phyloP scores from a whole-genome alignment of 228 moss, liverwort and hornwort species.

The Sphagnum fallax region DNA sequence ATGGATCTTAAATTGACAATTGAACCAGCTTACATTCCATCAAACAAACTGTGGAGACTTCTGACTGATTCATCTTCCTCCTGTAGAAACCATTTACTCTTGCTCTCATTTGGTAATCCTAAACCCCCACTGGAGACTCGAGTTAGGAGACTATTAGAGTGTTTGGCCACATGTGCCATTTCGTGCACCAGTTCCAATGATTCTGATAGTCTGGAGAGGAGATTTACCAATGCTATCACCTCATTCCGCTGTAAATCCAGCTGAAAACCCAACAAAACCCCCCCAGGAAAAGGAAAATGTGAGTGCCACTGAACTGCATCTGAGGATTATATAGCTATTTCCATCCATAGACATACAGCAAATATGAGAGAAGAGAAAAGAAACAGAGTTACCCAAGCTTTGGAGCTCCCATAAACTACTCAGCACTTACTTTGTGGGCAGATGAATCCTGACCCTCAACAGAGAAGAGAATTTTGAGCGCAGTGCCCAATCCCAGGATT shows the following conservation, averaged over 20 bases:
- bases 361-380: too few relatives aligned
- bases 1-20: too few relatives aligned
- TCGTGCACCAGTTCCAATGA: slow-evolving; percentile 37
- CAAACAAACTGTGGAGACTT: slow-evolving; percentile 52
- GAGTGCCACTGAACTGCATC: background rate
- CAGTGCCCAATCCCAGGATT: slow-evolving; percentile 43
- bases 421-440: slow-evolving; percentile 3
- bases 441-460: slow-evolving; percentile 3
- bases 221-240: slow-evolving; percentile 39
- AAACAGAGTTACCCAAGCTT: background rate
- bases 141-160: slow-evolving; percentile 17
- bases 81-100: slow-evolving; percentile 46
- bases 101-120: slow-evolving; percentile 28
- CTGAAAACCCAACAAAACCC: background rate
- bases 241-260: slow-evolving; percentile 44
- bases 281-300: background rate
- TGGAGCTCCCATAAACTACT: background rate
- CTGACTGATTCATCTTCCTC: slow-evolving; percentile 26
- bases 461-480: slow-evolving; percentile 45
- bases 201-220: slow-evolving; percentile 37
- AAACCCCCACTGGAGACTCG: slow-evolving; percentile 14
- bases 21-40: too few relatives aligned
- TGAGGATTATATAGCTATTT: background rate
- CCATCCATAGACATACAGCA: background rate
- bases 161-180: slow-evolving; percentile 26